phyloP scores from a whole-genome alignment of 192 early-diverging fungal species.

The Thoreauomyces humboldtii region DNA sequence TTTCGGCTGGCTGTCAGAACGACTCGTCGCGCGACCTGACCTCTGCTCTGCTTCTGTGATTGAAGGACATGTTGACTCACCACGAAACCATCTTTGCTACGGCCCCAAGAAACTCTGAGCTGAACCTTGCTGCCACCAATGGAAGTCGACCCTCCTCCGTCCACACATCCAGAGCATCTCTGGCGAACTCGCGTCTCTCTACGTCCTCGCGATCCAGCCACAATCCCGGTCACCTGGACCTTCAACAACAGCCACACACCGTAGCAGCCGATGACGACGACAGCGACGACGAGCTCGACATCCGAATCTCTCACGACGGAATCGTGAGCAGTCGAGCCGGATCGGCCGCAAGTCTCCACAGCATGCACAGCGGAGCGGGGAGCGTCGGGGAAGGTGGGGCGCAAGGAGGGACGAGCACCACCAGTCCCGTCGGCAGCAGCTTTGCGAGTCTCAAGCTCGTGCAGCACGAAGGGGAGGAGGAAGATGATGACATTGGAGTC shows the following conservation, averaged over 20 bases:
- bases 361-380: background rate
- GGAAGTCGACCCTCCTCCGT: conserved; percentile 2
- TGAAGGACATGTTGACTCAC: conserved; percentile 19
- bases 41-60: no score
- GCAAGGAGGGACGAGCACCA: no score
- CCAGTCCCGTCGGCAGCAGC: background rate
- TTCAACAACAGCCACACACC: background rate
- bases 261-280: background rate
- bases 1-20: no score
- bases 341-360: conserved; percentile 3
- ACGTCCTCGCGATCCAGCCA: background rate
- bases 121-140: background rate
- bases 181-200: no score
- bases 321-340: conserved; percentile 11
- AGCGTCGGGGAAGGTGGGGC: no score
- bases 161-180: no score
- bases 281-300: conserved; percentile 28
- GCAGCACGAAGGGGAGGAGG: background rate
- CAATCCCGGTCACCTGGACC: background rate
- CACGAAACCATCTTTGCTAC: conserved; percentile 23
- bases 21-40: no score
- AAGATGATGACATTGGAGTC: no score
- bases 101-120: background rate
- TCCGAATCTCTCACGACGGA: conserved; percentile 10
- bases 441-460: background rate